Base-by-base conservation (phyloP, 2,329 filamentous ascomycete species). In the Colletotrichum viniferum region DNA sequence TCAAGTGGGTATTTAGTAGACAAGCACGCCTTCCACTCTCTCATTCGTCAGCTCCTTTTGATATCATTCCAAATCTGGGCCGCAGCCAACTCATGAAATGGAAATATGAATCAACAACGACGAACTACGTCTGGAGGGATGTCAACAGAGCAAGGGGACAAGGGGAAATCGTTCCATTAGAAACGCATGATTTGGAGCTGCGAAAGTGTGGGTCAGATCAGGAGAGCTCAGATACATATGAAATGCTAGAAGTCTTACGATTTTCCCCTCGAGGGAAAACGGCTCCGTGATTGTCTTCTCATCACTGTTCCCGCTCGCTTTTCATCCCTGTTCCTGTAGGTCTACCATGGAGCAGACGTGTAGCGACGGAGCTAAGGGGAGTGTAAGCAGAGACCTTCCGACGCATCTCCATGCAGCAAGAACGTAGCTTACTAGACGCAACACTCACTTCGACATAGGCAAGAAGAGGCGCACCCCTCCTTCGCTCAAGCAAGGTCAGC, bases 221-320 rank as follows among this genome's bases (percentile, higher is more conserved):
- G 30, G 28, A 34, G 56, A 61, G 34, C 56, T 61, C 56, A 61
- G 56, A 61, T 34, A 61, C 28, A 61, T 34, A 32, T 32, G 28
- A 2, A 61, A 61, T 61, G 18, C 56, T 1, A 21, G 28, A 4
- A 61, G 56, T 61, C 56, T 61, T 61, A 61, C 28, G 0, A 32
- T 61, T 32, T 3, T 52, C 0, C 56, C 26, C 26, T 18, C 16
- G 10, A 61, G 18, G 56, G 56, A 21, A 61, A 2, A 21, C 56
- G 3, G 56, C 56, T 61, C 56, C 56, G 56, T 34, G 56, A 61
- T 61, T 61, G 28, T 32, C 56, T 61, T 34, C 56, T 61, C 56
- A 61, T 61, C 28, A 61, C 56, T 61, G 56, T 61, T 61, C 56
- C 56, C 56, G 56, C 56, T 0, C 3, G 56, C 28, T 61, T 61